Base-by-base conservation (phyloP, 306 rosid genomes). In the Rubus idaeus region DNA sequence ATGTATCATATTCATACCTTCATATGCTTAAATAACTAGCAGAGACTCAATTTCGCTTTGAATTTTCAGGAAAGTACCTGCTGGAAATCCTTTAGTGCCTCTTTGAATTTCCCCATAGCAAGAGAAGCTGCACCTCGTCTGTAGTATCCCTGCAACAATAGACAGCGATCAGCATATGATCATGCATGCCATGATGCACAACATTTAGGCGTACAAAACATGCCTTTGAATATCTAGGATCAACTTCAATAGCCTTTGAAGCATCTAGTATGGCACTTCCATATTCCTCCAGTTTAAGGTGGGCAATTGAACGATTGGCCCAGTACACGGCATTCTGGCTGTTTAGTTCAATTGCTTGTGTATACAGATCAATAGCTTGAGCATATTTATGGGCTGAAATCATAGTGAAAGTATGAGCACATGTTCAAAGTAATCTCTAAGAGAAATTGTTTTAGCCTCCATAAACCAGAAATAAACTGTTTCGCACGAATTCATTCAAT, bases 251-350 rank as follows among this genome's bases (percentile, higher is more conserved):
- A 68, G 99, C 97, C 80, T 63, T 81, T 14, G 99, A 84, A 64
- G 99, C 99, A 91, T 95, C 99, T 70, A 84, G 92, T 79, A 95
- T 93, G 56, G 97, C 99, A 78, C 96, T 90, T 47, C 99, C 98
- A 87, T 95, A 95, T 79, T 95, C 96, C 89, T 95, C 99, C 73
- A 91, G 97, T 79, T 86, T 86, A 73, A 90, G 85, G 91, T 92
- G 97, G 52, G 99, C 97, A 85, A 95, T 86, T 68, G 99, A 91
- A 70, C 99, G 99, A 63, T 95, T 95, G 53, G 99, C 91, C 88
- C 84, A 91, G 83, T 95, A 95, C 65, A 95, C 94, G 77, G 98
- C 96, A 89, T 86, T 95, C 87, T 65, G 90, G 82, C 89, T 57
- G 79, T 89, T 84, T 75, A 82, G 66, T 83, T 89, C 97, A 80